Base-by-base conservation (phyloP, 345 rosid species). In the Draba incana region DNA sequence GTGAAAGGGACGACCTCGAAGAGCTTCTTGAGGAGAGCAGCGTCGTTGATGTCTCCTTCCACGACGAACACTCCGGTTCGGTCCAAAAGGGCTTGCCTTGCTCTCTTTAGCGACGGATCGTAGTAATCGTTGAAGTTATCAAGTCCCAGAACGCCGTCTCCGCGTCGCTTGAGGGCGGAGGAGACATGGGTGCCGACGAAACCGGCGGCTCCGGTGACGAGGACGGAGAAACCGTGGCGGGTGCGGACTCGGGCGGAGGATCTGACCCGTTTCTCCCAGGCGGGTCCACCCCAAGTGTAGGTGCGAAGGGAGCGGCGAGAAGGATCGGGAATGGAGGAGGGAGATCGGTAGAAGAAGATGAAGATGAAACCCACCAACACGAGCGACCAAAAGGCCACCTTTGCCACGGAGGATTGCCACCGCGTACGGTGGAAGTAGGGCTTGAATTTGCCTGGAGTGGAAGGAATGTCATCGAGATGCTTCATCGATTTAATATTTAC, bases 401-500 rank as follows among this genome's bases (percentile, higher is more conserved):
- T 93, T 9, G 86, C 84, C 8, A 84, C 60, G 6, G 96, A 88
- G 8, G 92, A 86, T 64, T 88, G 98, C 89, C 92, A 86, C 48
- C 92, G 75, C 12, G 81, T 23, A 12, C 92, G 83, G 77, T 77
- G 79, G 33, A 78, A 58, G 75, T 84, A 88, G 0, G 96, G 76
- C 96, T 93, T 93, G 92, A 93, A 93, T 74, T 93, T 93, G 42
- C 92, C 98, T 0, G 96, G 92, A 12, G 97, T 88, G 4, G 97
- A 90, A 4, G 98, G 96, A 33, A 57, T 79, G 69, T 86, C 75
- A 70, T 90, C 92, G 62, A 79, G 96, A 82, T 86, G 92, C 69
- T 88, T 86, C 74, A 78, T 78, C 60, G 39, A 57, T 8, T 37
- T 0, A 35, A 15, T 9, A 37, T 49, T 2, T 64, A 50, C 13